Percentiles rank a stretch among this genome's conserved stretches.
These are phyloP conservation scores for Chytriomyces confervae DNA, from an alignment of 192 early-diverging fungal species.

Conservation along the genomic window DNA sequence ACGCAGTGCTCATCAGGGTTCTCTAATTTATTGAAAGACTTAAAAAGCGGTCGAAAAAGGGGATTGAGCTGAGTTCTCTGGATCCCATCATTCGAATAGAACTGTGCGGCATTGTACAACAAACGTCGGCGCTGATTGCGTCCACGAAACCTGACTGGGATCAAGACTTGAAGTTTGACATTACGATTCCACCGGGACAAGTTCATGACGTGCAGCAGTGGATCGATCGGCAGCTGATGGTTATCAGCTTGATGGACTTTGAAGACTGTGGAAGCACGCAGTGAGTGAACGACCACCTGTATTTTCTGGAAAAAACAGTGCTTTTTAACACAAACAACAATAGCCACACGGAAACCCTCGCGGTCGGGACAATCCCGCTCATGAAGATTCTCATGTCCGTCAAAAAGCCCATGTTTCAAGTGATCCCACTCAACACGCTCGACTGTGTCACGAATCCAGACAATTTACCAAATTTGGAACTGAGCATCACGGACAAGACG, in stretches of 20 bases:
- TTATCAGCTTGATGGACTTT: conserved; percentile 44
- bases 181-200: conserved; percentile 52
- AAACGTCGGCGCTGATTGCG: conserved; percentile 40
- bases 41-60: conserved; percentile 36
- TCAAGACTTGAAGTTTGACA: conserved; percentile 43
- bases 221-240: conserved; percentile 46
- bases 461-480: conserved; percentile 35
- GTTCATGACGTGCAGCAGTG: conserved; percentile 52
- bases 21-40: conserved; percentile 17
- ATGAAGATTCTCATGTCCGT: conserved; percentile 42
- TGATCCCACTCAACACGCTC: conserved; percentile 31
- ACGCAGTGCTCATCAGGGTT: not conserved
- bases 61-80: conserved; percentile 35
- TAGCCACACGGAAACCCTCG: conserved; percentile 43
- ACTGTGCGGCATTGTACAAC: conserved; percentile 31
- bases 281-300: not conserved
- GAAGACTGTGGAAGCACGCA: conserved; percentile 13
- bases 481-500: conserved; percentile 45
- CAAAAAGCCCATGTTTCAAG: conserved; percentile 40
- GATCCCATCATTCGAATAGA: conserved; percentile 44
- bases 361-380: conserved; percentile 38
- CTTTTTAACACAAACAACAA: not conserved
- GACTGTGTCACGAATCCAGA: conserved; percentile 19
- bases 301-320: conserved; percentile 4
- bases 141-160: conserved; percentile 43